phyloP scores from a whole-genome alignment of 1,139 yeast genomes.

The Debaryomyces coudertii region DNA sequence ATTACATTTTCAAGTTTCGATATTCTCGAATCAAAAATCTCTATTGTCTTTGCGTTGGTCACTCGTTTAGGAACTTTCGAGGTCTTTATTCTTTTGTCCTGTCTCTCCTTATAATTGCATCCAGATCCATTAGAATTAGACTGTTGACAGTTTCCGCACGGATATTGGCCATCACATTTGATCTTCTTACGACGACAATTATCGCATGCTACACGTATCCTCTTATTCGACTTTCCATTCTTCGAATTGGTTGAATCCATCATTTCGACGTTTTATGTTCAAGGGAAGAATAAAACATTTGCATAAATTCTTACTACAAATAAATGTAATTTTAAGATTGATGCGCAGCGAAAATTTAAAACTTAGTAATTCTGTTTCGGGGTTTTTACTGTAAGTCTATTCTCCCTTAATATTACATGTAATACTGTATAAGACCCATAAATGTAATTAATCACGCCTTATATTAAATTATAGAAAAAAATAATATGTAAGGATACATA shows the following conservation, averaged over 20 bases:
- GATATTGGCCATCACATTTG: constrained; percentile 52
- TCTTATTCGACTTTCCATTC: constrained; percentile 14
- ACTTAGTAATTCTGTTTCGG: not conserved
- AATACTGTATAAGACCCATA: not conserved
- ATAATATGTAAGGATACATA: too few species aligned
- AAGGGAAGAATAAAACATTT: not conserved
- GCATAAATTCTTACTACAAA: not conserved
- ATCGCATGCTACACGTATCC: constrained; percentile 52
- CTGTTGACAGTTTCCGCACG: constrained; percentile 46
- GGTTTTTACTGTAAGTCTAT: not conserved
- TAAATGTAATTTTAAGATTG: too few species aligned
- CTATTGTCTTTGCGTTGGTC: constrained; percentile 18
- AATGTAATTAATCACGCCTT: too few species aligned
- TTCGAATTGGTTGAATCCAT: not conserved
- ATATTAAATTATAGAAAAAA: too few species aligned
- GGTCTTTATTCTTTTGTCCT: constrained; percentile 19
- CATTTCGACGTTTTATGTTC: not conserved
- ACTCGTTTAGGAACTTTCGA: constrained; percentile 13
- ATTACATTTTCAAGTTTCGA: constrained; percentile 29
- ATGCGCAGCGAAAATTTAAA: not conserved
- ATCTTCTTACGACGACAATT: constrained; percentile 52
- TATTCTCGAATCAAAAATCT: constrained; percentile 26
- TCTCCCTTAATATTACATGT: not conserved
- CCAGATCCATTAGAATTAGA: constrained; percentile 23
- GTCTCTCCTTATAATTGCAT: constrained; percentile 33